Base-by-base conservation (phyloP, 2,329 filamentous ascomycete genomes). In the Fusarium sp. region DNA sequence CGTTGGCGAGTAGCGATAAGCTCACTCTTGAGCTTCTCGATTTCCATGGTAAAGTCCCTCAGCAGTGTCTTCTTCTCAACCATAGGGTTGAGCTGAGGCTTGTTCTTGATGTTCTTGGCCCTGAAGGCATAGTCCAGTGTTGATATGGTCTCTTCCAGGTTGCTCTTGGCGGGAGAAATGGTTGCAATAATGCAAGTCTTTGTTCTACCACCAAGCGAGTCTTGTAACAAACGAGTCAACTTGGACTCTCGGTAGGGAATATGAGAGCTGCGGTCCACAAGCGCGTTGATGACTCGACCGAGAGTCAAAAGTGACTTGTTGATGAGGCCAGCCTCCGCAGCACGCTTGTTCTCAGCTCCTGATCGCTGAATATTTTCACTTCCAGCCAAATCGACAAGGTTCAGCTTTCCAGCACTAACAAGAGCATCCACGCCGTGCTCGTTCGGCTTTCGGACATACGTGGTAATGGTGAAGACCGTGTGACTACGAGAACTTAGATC, bases 171-270 rank as follows among this genome's bases (percentile, higher is more conserved):
- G 3, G 96, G 95, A 6, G 96, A 98, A 44, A 99, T 89, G 1
- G 96, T 99, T 11, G 96, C 96, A 78, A 99, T 98, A 74, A 99
- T 99, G 85, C 96, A 99, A 1, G 96, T 99, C 81, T 99, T 99
- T 4, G 97, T 99, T 58, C 93, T 91, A 7, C 96, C 96, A 70
- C 96, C 96, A 0, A 99, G 89, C 1, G 97, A 99, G 80, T 99
- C 97, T 90, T 99, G 97, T 26, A 99, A 86, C 8, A 99, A 85
- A 26, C 96, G 91, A 5, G 96, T 99, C 78, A 99, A 90, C 81
- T 99, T 99, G 5, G 96, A 99, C 83, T 99, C 97, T 77, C 96
- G 88, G 82, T 91, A 90, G 3, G 96, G 97, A 73, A 99, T 98
- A 79, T 99, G 96, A 1, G 91, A 88, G 80, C 91, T 91, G 77